Percentiles rank a stretch among this genome's conserved stretches.
Evolutionary conservation across 257 asterid species (phyloP).

Genomic region (Nicotiana undulata): DNA sequence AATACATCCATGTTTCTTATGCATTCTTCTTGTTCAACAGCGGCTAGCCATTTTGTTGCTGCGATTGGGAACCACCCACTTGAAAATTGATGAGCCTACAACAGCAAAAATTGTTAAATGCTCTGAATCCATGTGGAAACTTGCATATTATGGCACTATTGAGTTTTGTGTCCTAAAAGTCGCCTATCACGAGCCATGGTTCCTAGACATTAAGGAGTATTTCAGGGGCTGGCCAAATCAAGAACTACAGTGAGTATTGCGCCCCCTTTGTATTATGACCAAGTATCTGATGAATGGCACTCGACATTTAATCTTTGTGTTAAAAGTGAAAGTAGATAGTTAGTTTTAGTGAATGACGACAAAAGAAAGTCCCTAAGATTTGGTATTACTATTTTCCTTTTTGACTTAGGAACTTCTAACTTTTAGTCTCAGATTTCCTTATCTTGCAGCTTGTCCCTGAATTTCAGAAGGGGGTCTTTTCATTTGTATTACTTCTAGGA

Average conservation of each 20-base stretch:
- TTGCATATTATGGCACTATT: constrained; percentile 61
- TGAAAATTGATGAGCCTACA: constrained; percentile 41
- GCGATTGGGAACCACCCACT: constrained; percentile 35
- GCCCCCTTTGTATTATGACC: not conserved
- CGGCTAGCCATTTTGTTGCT: constrained; percentile 62
- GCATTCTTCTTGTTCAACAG: constrained; percentile 32
- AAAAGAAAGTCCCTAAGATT: not conserved
- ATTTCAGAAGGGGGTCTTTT: not conserved
- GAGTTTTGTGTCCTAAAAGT: constrained; percentile 53
- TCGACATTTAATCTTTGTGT: not conserved
- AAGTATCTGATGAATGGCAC: not conserved
- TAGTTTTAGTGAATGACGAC: not conserved
- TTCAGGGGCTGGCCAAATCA: constrained; percentile 93
- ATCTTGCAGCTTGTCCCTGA: not conserved
- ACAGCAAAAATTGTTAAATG: constrained; percentile 61
- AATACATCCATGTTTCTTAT: not conserved
- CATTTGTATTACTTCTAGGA: too few species aligned
- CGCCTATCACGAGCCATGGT: constrained; percentile 64
- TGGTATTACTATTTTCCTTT: not conserved
- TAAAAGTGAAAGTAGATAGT: not conserved
- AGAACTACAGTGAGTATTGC: constrained; percentile 35
- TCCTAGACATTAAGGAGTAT: constrained; percentile 43
- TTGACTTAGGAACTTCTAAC: not conserved
- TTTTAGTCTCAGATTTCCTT: not conserved
- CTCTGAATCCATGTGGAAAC: constrained; percentile 98